phyloP scores from a whole-genome alignment of 2,329 filamentous ascomycete genomes.

The Pyrenophora tritici-repentis region DNA sequence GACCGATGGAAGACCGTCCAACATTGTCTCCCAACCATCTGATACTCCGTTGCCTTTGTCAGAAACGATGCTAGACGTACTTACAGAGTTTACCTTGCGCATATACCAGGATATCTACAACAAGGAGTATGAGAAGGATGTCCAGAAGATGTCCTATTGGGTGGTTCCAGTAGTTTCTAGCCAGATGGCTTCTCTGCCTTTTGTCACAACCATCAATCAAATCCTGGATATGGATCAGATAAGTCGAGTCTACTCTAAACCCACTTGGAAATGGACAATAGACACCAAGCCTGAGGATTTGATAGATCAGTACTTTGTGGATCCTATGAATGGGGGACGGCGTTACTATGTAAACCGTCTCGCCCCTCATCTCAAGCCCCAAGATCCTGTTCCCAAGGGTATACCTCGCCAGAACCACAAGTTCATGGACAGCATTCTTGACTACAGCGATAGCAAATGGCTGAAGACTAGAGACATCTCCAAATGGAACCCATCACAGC shows the following conservation, averaged over 20 bases:
- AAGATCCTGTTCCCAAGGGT: constrained; percentile 66
- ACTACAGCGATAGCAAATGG: constrained; percentile 82
- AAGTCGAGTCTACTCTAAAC: constrained; percentile 43
- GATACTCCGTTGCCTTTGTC: constrained; percentile 51
- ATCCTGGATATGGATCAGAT: constrained; percentile 69
- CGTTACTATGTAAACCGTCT: constrained; percentile 60
- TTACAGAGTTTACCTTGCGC: constrained; percentile 75
- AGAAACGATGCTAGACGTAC: constrained; percentile 53
- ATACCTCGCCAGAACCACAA: constrained; percentile 50
- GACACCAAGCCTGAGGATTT: constrained; percentile 50
- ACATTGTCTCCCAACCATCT: constrained; percentile 59
- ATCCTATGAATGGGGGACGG: constrained; percentile 61
- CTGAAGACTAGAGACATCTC: constrained; percentile 58
- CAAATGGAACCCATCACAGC: constrained; percentile 69
- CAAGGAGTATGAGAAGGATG: constrained; percentile 73
- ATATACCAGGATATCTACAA: constrained; percentile 87
- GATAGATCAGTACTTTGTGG: constrained; percentile 59
- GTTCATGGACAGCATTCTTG: constrained; percentile 66
- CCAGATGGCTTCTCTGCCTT: neutral
- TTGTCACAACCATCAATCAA: constrained; percentile 16
- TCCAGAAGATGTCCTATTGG: constrained; percentile 78
- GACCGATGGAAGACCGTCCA: constrained; percentile 64
- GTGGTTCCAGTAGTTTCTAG: constrained; percentile 63
- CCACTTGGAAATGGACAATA: constrained; percentile 54
- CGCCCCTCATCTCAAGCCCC: constrained; percentile 61